Conservation (phyloP, 2,329 filamentous ascomycete genomes). For the Alternaria angustiovoidea region DNA sequence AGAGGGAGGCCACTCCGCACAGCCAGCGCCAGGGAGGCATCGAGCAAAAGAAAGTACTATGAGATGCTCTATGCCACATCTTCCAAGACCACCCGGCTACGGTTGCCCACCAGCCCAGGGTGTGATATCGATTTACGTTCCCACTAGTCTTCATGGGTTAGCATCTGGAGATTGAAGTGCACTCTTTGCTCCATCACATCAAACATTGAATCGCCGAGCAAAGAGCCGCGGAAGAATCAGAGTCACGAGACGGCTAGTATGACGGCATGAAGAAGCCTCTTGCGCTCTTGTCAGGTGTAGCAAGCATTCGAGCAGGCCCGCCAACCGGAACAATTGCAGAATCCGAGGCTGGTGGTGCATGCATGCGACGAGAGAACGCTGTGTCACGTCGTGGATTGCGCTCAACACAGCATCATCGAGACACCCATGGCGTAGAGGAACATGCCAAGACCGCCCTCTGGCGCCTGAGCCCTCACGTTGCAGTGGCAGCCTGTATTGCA, state of each 20-base stretch:
- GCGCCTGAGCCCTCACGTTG: conserved; percentile 40
- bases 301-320: conserved; percentile 12
- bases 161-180: conserved; percentile 17
- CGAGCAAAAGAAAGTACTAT: conserved; percentile 45
- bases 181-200: conserved; percentile 12
- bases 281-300: conserved; percentile 3
- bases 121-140: conserved; percentile 19
- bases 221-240: conserved; percentile 8
- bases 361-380: conserved; percentile 21
- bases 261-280: conserved; percentile 9
- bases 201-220: conserved; percentile 8
- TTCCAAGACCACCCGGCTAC: conserved; percentile 29
- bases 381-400: conserved; percentile 37
- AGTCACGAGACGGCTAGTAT: conserved; percentile 14
- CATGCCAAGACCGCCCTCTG: conserved; percentile 20
- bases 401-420: conserved; percentile 27
- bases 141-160: conserved; percentile 28
- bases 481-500: conserved; percentile 34
- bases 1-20: conserved; percentile 43
- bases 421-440: conserved; percentile 33
- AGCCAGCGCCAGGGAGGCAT: conserved; percentile 39
- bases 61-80: conserved; percentile 29
- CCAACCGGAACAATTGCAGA: conserved; percentile 31
- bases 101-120: conserved; percentile 21
- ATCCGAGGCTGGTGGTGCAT: conserved; percentile 38